Evolutionary conservation across 768 basidiomycete genomes (phyloP), one percentile per base, ranked within the genome.

Genomic region (Mrakia gelida): DNA sequence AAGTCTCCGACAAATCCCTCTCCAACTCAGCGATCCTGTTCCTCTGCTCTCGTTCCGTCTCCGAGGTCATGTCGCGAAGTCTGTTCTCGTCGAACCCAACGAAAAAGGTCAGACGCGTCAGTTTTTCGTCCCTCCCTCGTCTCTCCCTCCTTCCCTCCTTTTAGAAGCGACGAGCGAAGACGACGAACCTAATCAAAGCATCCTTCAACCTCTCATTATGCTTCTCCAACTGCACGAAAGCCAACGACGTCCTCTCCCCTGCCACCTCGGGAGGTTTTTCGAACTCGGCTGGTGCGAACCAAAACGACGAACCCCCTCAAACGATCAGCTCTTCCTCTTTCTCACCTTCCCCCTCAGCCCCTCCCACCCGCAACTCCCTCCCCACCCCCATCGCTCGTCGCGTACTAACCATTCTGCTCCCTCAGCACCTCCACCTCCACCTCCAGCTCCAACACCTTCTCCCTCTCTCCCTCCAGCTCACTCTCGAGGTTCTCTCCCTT

Each of bases 121-220:
- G 43, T 38, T 45, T n/a, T 16, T 7, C 45, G n/a, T 38, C 38
- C 8, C 8, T 38, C 38, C 4, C 15, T 18, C 49, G 13, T 52
- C 18, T 2, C 15, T 52, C 49, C 49, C 49, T 34, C 38, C 30
- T 70, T 18, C 8, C 28, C 41, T n/a, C n/a, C n/a, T n/a, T n/a
- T n/a, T n/a, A n/a, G 38, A 49, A 30, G 41, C 28, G 18, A 38
- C 10, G 49, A 59, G 34, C 15, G 54, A 18, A 65, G 65, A 38
- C 28, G 71, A 77, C 77, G 15, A 13, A 79, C 74, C 78, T 71
- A 3, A 73, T 88, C 15, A 98, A 87, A 18, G 97, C 97, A 82
- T 98, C 97, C 84, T 97, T 98, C 75, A 99, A 85, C 23, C 97
- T 86, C 82, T 94, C 94, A 80, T 98, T 99, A 82, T 98, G 96